Evolutionary conservation across 2,329 filamentous ascomycete species (phyloP).

Genomic region (Diaporthe aspalathi): DNA sequence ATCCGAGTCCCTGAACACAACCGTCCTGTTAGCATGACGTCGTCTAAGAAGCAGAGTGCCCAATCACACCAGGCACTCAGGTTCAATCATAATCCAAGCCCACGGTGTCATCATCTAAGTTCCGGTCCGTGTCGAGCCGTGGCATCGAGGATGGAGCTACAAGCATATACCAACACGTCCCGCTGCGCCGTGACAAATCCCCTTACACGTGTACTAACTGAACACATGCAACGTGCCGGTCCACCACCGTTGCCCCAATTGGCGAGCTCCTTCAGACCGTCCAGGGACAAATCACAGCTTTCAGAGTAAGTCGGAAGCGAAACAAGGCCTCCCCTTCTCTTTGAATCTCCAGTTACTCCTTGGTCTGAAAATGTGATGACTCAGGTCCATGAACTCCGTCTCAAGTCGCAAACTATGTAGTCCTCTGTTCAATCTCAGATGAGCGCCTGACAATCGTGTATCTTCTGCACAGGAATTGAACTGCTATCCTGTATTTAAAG

Average conservation of each 20-base stretch:
- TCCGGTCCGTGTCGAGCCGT: slow-evolving; percentile 4
- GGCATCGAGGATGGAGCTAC: not conserved
- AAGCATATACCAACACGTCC: not conserved
- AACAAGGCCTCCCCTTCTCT: too few relatives aligned
- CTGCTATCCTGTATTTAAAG: too few relatives aligned
- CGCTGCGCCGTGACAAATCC: not conserved
- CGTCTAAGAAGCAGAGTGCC: not conserved
- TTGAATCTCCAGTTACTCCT: too few relatives aligned
- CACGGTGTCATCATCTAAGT: slow-evolving; percentile 6
- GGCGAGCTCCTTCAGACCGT: too few relatives aligned
- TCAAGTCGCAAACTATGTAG: too few relatives aligned
- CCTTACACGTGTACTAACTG: not conserved
- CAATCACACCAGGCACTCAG: slow-evolving; percentile 1
- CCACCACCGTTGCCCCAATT: not conserved
- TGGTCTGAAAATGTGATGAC: too few relatives aligned
- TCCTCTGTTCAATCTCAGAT: too few relatives aligned
- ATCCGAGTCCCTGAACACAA: not conserved
- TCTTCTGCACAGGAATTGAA: too few relatives aligned
- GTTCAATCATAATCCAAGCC: not conserved
- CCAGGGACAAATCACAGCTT: not conserved
- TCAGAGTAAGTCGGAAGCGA: too few relatives aligned
- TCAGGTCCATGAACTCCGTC: too few relatives aligned
- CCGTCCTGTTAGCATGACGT: slow-evolving; percentile 13
- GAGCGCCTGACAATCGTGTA: too few relatives aligned
- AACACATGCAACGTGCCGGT: not conserved